Conservation (phyloP, 78 protist genomes). For the Cyanophora paradoxa region DNA sequence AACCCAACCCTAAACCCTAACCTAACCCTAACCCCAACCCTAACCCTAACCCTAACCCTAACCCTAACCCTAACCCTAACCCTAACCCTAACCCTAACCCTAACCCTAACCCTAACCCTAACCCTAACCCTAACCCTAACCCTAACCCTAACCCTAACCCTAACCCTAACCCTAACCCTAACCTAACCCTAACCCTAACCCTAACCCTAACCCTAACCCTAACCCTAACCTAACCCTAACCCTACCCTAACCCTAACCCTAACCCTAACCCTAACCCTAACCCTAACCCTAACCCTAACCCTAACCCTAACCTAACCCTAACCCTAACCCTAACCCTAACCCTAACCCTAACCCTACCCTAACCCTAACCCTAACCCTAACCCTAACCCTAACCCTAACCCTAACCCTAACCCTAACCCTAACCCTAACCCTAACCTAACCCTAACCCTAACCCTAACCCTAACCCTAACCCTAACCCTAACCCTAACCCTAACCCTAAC, state of each 20-base stretch:
- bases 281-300: too few relatives aligned
- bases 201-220: too few relatives aligned
- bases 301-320: too few relatives aligned
- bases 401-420: conserved; percentile 8
- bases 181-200: not conserved
- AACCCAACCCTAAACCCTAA: too few relatives aligned
- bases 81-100: conserved; percentile 6
- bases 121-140: conserved; percentile 8
- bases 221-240: too few relatives aligned
- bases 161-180: too few relatives aligned
- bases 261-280: conserved; percentile 5
- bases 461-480: conserved; percentile 8
- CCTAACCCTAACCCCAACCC: too few relatives aligned
- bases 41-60: too few relatives aligned
- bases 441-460: conserved; percentile 9
- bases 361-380: conserved; percentile 4
- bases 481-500: conserved; percentile 8
- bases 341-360: too few relatives aligned
- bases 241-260: too few relatives aligned
- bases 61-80: conserved; percentile 8
- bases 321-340: conserved; percentile 8
- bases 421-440: too few relatives aligned
- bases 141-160: conserved; percentile 6
- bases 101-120: conserved; percentile 8
- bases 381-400: conserved; percentile 9